Evolutionary conservation across 305 asterid genomes (phyloP), one percentile per base, ranked within the genome.

Genomic region (Solanum hybrid): DNA sequence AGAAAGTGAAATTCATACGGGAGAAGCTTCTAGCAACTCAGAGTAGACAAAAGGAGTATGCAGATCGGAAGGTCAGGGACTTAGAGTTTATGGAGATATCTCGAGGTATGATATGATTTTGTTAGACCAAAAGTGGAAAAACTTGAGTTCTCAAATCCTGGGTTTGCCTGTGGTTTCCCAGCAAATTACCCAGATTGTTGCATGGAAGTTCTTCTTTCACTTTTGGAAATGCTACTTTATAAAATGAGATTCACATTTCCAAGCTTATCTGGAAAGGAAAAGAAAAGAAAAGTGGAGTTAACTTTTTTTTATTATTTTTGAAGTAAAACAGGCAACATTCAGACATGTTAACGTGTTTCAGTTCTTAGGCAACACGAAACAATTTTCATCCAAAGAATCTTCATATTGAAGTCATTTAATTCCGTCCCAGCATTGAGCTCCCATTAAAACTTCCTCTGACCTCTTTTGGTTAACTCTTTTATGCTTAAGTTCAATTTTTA

Each of bases 81-180:
- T n/a, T n/a, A n/a, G n/a, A n/a, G n/a, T n/a, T n/a, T n/a, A n/a
- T n/a, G n/a, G 29, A 96, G 94, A 94, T 98, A 95, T 92, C 95
- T 98, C 22, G 90, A 97, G 97, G 99, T 98, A 92, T 89, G 91
- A 26, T 86, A 89, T 10, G 70, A 15, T 87, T 33, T 26, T 31
- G 75, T 85, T 68, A 61, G 89, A 90, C 26, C 87, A 32, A 39
- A 90, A 65, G 27, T 36, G 34, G 51, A 29, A 61, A 87, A 11
- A 31, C 27, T 41, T 61, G 27, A 73, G n/a, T 84, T 51, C 2
- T 84, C 76, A 84, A 33, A 83, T 32, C 80, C 70, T 75, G 57
- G 76, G 88, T 57, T 34, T 12, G 38, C 61, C 65, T 78, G 36
- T 37, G 33, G 81, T 73, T 72, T 75, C 88, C 85, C 0, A 33